Conservation (phyloP, 495 filamentous ascomycete genomes). For the Penicillium nucicola region DNA sequence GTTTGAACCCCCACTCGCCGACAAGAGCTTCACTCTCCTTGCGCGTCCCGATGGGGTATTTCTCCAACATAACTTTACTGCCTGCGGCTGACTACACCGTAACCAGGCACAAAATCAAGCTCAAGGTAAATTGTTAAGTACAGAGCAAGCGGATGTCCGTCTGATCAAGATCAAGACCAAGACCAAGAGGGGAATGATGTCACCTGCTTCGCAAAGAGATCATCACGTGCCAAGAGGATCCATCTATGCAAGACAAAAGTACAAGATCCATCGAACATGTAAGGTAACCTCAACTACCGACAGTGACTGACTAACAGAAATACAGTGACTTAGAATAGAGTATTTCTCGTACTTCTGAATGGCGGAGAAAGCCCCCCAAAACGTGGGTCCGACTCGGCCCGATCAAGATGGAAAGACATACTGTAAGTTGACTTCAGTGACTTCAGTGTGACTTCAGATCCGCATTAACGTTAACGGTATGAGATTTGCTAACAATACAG, state of each 20-base stretch:
- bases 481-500: not conserved
- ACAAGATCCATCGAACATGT: not conserved
- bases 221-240: not conserved
- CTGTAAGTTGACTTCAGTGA: too few relatives aligned
- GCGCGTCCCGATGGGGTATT: slow-evolving; percentile 39
- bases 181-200: not conserved
- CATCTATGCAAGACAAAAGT: not conserved
- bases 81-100: too few relatives aligned
- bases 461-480: not conserved
- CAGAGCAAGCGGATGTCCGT: too few relatives aligned
- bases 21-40: slow-evolving; percentile 62
- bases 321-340: not conserved
- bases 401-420: not conserved
- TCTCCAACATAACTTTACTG: slow-evolving; percentile 27
- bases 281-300: too few relatives aligned
- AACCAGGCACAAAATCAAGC: too few relatives aligned
- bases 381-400: not conserved
- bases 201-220: not conserved
- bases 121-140: too few relatives aligned
- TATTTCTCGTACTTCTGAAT: too few relatives aligned
- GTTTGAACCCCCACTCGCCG: slow-evolving; percentile 68
- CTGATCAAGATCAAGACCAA: too few relatives aligned
- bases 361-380: not conserved
- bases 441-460: too few relatives aligned
- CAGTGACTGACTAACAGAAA: too few relatives aligned